These are phyloP conservation scores for Starmera caribaea DNA, from an alignment of 805 yeast genomes.

Conservation along the genomic window DNA sequence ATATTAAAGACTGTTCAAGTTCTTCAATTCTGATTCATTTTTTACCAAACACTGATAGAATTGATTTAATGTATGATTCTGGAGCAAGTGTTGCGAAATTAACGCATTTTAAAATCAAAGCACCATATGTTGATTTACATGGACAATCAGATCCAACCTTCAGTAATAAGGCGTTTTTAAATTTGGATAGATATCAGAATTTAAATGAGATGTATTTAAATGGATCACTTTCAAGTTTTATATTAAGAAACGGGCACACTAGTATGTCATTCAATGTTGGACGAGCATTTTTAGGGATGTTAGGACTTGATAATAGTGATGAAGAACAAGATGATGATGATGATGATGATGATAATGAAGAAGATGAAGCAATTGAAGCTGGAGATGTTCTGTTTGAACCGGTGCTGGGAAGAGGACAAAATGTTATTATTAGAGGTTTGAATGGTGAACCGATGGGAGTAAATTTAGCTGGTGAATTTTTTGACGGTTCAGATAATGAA, in stretches of 20 bases:
- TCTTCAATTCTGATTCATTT: conserved; percentile 26
- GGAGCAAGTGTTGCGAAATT: conserved; percentile 16
- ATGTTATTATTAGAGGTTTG: neutral
- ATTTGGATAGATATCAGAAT: conserved; percentile 41
- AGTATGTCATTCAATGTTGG: neutral
- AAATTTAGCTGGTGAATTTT: no score
- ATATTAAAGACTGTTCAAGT: conserved; percentile 15
- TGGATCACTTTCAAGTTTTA: conserved; percentile 44
- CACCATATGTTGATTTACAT: conserved; percentile 66
- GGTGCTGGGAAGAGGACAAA: neutral
- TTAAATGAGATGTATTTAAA: conserved; percentile 53
- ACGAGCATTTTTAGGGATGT: neutral
- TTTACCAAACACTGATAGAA: conserved; percentile 25
- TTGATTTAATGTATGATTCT: conserved; percentile 15
- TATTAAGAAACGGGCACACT: conserved; percentile 20
- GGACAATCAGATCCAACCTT: conserved; percentile 62
- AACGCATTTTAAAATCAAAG: conserved; percentile 32
- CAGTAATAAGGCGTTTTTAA: conserved; percentile 43
- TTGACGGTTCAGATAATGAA: neutral
- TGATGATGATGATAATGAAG: neutral
- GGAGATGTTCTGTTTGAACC: conserved; percentile 1
- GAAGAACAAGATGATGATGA: conserved; percentile 11
- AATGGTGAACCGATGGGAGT: neutral
- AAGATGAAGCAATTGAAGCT: neutral
- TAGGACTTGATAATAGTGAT: neutral